Evolutionary conservation across 2,329 filamentous ascomycete genomes (phyloP).

Genomic region (Tolypocladium nubicola): DNA sequence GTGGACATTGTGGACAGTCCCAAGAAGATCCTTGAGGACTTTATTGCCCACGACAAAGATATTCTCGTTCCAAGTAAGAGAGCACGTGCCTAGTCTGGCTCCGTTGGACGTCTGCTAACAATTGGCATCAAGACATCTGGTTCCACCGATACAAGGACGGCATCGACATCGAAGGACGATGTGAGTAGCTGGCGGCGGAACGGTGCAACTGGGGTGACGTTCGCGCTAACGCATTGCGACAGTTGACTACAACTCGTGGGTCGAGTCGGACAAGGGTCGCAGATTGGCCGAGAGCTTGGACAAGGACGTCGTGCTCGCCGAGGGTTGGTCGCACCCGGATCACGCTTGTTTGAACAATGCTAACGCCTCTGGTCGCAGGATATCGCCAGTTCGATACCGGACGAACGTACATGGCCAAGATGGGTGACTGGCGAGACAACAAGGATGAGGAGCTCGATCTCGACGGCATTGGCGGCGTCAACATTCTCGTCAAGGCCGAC

Average conservation of each 20-base stretch:
- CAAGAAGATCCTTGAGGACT: conserved; percentile 80
- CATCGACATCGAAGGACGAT: conserved; percentile 86
- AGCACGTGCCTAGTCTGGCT: neutral
- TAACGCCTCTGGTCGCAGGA: conserved; percentile 36
- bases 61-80: conserved; percentile 85
- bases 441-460: conserved; percentile 88
- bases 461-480: conserved; percentile 93
- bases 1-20: conserved; percentile 93
- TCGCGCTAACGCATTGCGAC: conserved; percentile 6
- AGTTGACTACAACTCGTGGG: conserved; percentile 99
- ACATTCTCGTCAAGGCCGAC: conserved; percentile 94
- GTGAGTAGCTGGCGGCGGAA: conserved; percentile 39
- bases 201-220: neutral
- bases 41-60: conserved; percentile 87
- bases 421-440: conserved; percentile 88
- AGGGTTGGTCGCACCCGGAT: conserved; percentile 46
- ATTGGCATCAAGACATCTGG: conserved; percentile 65
- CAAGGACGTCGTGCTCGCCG: conserved; percentile 76
- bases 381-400: conserved; percentile 92
- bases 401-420: conserved; percentile 76
- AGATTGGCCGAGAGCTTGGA: conserved; percentile 63
- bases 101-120: conserved; percentile 11
- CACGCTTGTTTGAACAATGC: neutral
- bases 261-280: conserved; percentile 78
- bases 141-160: conserved; percentile 81